Percentiles rank a stretch among this genome's conserved stretches.
phyloP scores from a whole-genome alignment of 2,329 filamentous ascomycete genomes.

The Trichoderma breve region DNA sequence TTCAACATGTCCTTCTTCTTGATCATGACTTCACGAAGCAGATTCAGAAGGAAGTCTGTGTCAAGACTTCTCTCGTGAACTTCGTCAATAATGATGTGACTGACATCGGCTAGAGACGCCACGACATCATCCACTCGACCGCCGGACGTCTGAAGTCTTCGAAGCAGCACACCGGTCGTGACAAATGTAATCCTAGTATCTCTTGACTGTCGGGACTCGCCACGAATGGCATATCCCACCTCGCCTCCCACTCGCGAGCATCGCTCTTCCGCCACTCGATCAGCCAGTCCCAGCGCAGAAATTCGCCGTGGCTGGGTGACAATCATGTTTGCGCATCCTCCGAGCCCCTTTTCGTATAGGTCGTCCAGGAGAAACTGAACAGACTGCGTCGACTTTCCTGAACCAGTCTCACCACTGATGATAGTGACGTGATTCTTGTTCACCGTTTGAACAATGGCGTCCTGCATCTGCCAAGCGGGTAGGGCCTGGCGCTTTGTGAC shows the following conservation, averaged over 20 bases:
- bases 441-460: slow-evolving; percentile 74
- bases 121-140: slow-evolving; percentile 76
- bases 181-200: slow-evolving; percentile 91
- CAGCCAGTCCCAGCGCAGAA: slow-evolving; percentile 87
- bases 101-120: slow-evolving; percentile 81
- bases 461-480: slow-evolving; percentile 83
- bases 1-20: slow-evolving; percentile 76
- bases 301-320: slow-evolving; percentile 95
- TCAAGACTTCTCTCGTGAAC: slow-evolving; percentile 94
- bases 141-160: slow-evolving; percentile 86
- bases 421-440: slow-evolving; percentile 83
- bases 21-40: slow-evolving; percentile 78
- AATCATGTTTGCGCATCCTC: slow-evolving; percentile 80
- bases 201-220: slow-evolving; percentile 73
- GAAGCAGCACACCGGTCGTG: slow-evolving; percentile 87
- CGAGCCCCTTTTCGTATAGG: slow-evolving; percentile 72
- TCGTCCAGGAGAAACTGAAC: slow-evolving; percentile 96
- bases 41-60: slow-evolving; percentile 87
- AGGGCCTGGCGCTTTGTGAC: slow-evolving; percentile 67
- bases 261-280: slow-evolving; percentile 90
- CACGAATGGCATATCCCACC: slow-evolving; percentile 87
- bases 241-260: slow-evolving; percentile 80
- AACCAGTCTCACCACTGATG: slow-evolving; percentile 94
- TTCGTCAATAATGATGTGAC: slow-evolving; percentile 93
- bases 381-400: slow-evolving; percentile 94